Base-by-base conservation (phyloP, 495 filamentous ascomycete species). In the Aspergillus nidulans region DNA sequence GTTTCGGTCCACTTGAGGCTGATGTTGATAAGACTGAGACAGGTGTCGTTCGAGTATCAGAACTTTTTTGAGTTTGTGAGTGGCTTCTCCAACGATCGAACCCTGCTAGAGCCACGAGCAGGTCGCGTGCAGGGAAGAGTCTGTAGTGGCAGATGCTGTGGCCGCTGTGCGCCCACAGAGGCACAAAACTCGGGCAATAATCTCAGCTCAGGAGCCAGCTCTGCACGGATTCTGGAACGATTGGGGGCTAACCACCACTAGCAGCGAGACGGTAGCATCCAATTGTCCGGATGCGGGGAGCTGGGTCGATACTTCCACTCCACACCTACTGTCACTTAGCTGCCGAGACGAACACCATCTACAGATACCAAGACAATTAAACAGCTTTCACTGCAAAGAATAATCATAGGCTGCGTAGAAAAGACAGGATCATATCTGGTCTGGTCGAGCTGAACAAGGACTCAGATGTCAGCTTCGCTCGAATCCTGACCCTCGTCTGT, bases 251-350 rank as follows among this genome's bases (percentile, higher is more conserved):
- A 24, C 9, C 39, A 24, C 9, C 39, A 44, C 42, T 45, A 52
- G 21, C 19, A 59, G 58, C 13, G 62, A 3, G 53, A 64, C 62
- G 62, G 62, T 64, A 45, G 56, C 62, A 64, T 64, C 58, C 49
- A 16, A 19, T 16, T 39, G 36, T 54, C 62, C 58, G 62, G 58
- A 64, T 64, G 62, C 62, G 62, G 62, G 58, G 61, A 53, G 45
- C 44, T 57, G 50, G 57, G 12, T 49, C 30, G 28, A n/a, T n/a
- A n/a, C 16, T 45, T 34, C 40, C 47, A 45, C 42, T 10, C 13
- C 23, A 21, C n/a, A n/a, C 43, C 13, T 21, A 15, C 25, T 21
- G 8, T 39, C 36, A n/a, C 18, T 39, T 39, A 39, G 30, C 13
- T 39, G 13, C 3, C 36, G 13, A 39, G 13, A 15, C 36, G 36